phyloP scores from a whole-genome alignment of 2,329 filamentous ascomycete species.

The Aschersonia sp. region DNA sequence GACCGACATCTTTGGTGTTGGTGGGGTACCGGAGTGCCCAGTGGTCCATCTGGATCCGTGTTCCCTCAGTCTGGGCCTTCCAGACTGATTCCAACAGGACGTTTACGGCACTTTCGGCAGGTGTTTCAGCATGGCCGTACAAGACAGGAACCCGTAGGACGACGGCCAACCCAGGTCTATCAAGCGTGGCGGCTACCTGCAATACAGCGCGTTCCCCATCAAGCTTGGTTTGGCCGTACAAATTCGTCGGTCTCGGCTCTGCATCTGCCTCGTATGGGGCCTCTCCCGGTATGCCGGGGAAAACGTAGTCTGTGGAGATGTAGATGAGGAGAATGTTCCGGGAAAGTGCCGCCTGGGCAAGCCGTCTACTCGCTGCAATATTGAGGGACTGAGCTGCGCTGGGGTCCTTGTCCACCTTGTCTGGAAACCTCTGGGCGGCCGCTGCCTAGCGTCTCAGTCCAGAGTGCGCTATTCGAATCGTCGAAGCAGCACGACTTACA shows the following conservation, averaged over 20 bases:
- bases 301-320: slow-evolving; percentile 74
- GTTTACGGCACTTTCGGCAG: slow-evolving; percentile 72
- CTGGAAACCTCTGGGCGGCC: slow-evolving; percentile 77
- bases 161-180: slow-evolving; percentile 41
- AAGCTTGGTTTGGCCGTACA: slow-evolving; percentile 52
- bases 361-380: slow-evolving; percentile 49
- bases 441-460: slow-evolving; percentile 27
- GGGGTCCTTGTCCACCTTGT: slow-evolving; percentile 70
- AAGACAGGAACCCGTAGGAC: slow-evolving; percentile 72
- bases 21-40: slow-evolving; percentile 78
- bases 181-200: slow-evolving; percentile 35
- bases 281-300: slow-evolving; percentile 58
- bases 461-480: neutral
- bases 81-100: slow-evolving; percentile 61
- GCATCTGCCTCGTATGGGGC: slow-evolving; percentile 63
- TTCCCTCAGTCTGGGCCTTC: slow-evolving; percentile 52
- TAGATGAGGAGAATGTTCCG: slow-evolving; percentile 54
- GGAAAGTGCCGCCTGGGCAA: slow-evolving; percentile 51
- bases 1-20: slow-evolving; percentile 73
- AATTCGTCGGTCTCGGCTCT: slow-evolving; percentile 54
- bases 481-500: slow-evolving; percentile 31
- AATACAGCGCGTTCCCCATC: slow-evolving; percentile 51
- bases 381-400: slow-evolving; percentile 61
- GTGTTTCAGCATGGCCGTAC: slow-evolving; percentile 59
- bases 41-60: slow-evolving; percentile 65